Evolutionary conservation across 164 flowering plant genomes (phyloP), one percentile per base, ranked within the genome.

Genomic region (Umbellularia californica): DNA sequence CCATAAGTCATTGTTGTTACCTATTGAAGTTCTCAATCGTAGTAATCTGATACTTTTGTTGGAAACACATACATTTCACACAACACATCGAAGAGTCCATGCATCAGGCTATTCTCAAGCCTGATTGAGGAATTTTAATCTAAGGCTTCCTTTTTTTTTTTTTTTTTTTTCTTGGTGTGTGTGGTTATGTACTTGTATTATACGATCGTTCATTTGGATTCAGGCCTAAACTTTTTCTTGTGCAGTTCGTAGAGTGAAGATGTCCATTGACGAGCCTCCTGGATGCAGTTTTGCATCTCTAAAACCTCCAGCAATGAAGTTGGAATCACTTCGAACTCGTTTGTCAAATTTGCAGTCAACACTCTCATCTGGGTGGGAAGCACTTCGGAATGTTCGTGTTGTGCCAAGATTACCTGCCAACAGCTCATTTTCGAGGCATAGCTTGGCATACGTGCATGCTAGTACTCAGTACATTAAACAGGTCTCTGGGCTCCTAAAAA

Each of bases 181-280:
- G 3, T 23, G 7, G 58, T 30, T 14, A n/a, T 65, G 14, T 12
- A 22, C 50, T 66, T 41, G 47, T 41, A 41, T 41, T 41, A 41
- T 5, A 41, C 2, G 0, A 7, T 35, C 27, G n/a, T 55, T 67
- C 41, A 67, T 30, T 17, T 64, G 67, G 15, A 55, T 3, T 65
- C 35, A 3, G 24, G 22, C 68, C 73, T 80, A 64, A 78, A 20
- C 33, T 62, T 65, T 9, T 77, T 20, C 63, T 75, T 79, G 6
- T 84, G 85, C 90, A 94, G 98, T 89, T 71, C 92, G 97, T 35
- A 91, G 85, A 81, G 93, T 94, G 70, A 94, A 89, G 79, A 86
- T 88, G 88, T 80, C 81, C 28, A 73, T 86, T 71, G 97, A 94
- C 68, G 88, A 89, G 70, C 97, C 97, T 24, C 85, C 89, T 22